Evolutionary conservation across 495 filamentous ascomycete genomes (phyloP).

Genomic region (Astrocystis sublimbata): DNA sequence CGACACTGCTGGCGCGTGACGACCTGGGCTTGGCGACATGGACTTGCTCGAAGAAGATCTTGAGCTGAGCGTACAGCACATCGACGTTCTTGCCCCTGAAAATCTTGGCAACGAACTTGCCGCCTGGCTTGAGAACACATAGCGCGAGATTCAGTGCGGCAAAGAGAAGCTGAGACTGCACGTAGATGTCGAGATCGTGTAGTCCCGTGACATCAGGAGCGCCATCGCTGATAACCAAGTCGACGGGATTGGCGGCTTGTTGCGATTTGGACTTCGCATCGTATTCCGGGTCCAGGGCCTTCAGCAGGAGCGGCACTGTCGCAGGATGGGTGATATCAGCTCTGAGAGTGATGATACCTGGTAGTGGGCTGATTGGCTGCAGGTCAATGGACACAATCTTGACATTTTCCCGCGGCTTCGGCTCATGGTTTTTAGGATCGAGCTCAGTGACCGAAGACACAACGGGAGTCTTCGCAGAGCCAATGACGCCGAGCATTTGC

Average conservation of each 20-base stretch:
- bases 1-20: conserved; percentile 88
- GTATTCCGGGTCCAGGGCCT: conserved; percentile 76
- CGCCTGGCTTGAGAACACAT: conserved; percentile 86
- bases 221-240: conserved; percentile 91
- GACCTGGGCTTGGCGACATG: conserved; percentile 90
- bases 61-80: conserved; percentile 86
- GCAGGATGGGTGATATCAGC: conserved; percentile 97
- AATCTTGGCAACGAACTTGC: conserved; percentile 97
- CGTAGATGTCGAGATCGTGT: conserved; percentile 96
- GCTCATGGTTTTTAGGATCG: conserved; percentile 13
- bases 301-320: conserved; percentile 83
- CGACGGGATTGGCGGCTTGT: conserved; percentile 68
- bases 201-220: conserved; percentile 96
- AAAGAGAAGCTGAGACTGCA: conserved; percentile 92
- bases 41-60: conserved; percentile 84
- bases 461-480: conserved; percentile 22
- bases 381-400: conserved; percentile 95
- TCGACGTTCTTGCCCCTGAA: conserved; percentile 93
- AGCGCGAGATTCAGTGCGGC: conserved; percentile 89
- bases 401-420: conserved; percentile 68
- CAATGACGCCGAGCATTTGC: conserved; percentile 51
- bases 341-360: conserved; percentile 86
- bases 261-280: conserved; percentile 52
- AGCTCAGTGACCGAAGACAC: conserved; percentile 26
- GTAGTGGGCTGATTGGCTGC: conserved; percentile 90